These are phyloP conservation scores for Pseudogymnoascus sp. DNA, from an alignment of 2,329 filamentous ascomycete species.

Conservation along the genomic window DNA sequence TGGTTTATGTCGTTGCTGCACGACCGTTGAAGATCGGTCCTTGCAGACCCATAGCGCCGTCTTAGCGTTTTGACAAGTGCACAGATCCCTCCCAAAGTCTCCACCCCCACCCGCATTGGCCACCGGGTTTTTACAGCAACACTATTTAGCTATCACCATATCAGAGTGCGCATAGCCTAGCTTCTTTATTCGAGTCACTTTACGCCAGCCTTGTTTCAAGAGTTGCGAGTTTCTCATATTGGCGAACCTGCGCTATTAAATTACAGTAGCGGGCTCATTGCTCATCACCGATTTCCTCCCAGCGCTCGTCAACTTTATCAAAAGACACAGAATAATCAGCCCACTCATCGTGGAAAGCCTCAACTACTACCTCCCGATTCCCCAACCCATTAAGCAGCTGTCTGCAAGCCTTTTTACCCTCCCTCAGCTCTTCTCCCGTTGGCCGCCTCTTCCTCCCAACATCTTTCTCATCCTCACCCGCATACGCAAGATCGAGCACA, in stretches of 20 bases:
- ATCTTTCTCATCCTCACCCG: neutral
- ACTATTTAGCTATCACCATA: too few relatives aligned
- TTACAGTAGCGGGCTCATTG: neutral
- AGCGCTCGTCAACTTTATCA: neutral
- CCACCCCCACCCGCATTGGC: neutral
- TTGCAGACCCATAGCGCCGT: neutral
- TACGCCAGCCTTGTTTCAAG: neutral
- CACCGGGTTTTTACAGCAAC: neutral
- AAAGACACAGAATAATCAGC: neutral
- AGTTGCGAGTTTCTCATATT: neutral
- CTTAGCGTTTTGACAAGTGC: neutral
- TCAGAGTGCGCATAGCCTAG: too few relatives aligned
- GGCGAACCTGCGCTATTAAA: neutral
- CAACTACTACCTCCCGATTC: neutral
- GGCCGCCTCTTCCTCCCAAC: neutral
- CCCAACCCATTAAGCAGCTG: neutral
- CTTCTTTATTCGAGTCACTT: neutral
- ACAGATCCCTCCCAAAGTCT: neutral
- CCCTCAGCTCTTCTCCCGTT: neutral
- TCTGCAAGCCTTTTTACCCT: neutral
- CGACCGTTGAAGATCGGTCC: neutral
- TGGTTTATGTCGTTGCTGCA: neutral
- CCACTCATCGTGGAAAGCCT: neutral
- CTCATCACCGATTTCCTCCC: neutral
- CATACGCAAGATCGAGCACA: slow-evolving; percentile 20